Conservation (phyloP, 2,329 filamentous ascomycete genomes). For the Trichoderma sp. region DNA sequence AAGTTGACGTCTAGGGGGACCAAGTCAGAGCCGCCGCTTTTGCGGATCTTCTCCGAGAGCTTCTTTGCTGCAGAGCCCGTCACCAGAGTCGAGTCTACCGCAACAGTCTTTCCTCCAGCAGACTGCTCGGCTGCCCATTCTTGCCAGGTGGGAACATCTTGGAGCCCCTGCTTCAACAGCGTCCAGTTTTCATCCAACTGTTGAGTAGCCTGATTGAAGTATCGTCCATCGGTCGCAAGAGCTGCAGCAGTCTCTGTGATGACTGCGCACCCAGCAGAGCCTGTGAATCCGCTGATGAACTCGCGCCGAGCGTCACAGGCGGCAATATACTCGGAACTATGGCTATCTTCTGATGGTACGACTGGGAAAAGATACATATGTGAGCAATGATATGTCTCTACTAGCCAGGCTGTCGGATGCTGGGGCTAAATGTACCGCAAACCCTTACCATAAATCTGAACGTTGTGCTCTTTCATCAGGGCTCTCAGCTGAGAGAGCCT, state of each 20-base stretch:
- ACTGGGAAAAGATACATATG: slow-evolving; percentile 55
- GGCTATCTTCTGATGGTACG: slow-evolving; percentile 93
- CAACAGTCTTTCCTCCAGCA: slow-evolving; percentile 83
- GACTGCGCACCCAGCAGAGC: slow-evolving; percentile 90
- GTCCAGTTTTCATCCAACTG: slow-evolving; percentile 92
- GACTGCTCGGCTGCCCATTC: slow-evolving; percentile 91
- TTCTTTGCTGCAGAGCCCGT: slow-evolving; percentile 66
- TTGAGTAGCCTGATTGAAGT: slow-evolving; percentile 94
- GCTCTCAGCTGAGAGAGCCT: slow-evolving; percentile 75
- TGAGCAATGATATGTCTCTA: slow-evolving; percentile 26
- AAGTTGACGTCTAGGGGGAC: slow-evolving; percentile 78
- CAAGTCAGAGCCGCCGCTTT: slow-evolving; percentile 77
- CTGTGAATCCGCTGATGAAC: slow-evolving; percentile 91
- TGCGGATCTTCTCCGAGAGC: slow-evolving; percentile 82
- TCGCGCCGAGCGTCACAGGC: slow-evolving; percentile 89
- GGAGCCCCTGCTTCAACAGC: slow-evolving; percentile 87
- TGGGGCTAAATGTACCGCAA: neutral
- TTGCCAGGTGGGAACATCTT: slow-evolving; percentile 95
- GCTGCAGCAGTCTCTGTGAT: slow-evolving; percentile 84
- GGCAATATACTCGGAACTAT: slow-evolving; percentile 97
- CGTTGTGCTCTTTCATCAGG: slow-evolving; percentile 82
- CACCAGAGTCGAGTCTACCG: slow-evolving; percentile 86
- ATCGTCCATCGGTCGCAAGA: slow-evolving; percentile 90
- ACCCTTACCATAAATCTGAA: slow-evolving; percentile 86
- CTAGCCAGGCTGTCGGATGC: neutral